Conservation (phyloP, 495 filamentous ascomycete species). For the Daldinia childiae region DNA sequence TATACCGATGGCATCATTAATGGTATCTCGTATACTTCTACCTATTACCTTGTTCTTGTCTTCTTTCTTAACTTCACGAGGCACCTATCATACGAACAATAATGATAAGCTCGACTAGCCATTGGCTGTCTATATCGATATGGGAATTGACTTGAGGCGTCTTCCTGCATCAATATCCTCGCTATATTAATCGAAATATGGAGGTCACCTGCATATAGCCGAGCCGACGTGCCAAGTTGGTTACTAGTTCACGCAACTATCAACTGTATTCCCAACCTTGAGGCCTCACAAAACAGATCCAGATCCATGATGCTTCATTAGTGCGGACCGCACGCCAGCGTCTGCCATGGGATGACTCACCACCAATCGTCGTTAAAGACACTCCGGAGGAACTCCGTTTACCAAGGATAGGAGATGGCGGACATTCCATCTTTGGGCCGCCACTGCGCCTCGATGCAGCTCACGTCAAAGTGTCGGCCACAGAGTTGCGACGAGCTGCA, state of each 20-base stretch:
- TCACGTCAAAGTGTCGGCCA: conserved; percentile 24
- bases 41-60: not conserved
- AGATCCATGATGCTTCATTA: conserved; percentile 23
- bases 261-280: conserved; percentile 2
- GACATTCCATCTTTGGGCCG: conserved; percentile 19
- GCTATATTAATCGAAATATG: conserved; percentile 15
- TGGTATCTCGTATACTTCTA: not conserved
- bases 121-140: conserved; percentile 3
- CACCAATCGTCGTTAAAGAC: conserved; percentile 18
- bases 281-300: conserved; percentile 29
- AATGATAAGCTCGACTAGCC: conserved; percentile 9
- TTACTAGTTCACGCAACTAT: conserved; percentile 27
- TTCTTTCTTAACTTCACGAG: not conserved
- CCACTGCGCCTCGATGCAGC: conserved; percentile 31
- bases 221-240: conserved; percentile 17
- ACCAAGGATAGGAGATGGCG: conserved; percentile 24
- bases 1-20: not conserved
- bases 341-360: conserved; percentile 11
- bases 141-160: conserved; percentile 10
- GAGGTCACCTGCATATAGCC: conserved; percentile 6
- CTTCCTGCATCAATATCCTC: conserved; percentile 13
- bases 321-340: conserved; percentile 22
- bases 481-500: conserved; percentile 29
- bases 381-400: conserved; percentile 22
- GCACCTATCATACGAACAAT: not conserved